A percentile compares a stretch with the other conserved stretches of the same genome.
These are phyloP conservation scores for Pythium plurisporium DNA, from an alignment of 352 stramenopile species.

Conservation along the genomic window DNA sequence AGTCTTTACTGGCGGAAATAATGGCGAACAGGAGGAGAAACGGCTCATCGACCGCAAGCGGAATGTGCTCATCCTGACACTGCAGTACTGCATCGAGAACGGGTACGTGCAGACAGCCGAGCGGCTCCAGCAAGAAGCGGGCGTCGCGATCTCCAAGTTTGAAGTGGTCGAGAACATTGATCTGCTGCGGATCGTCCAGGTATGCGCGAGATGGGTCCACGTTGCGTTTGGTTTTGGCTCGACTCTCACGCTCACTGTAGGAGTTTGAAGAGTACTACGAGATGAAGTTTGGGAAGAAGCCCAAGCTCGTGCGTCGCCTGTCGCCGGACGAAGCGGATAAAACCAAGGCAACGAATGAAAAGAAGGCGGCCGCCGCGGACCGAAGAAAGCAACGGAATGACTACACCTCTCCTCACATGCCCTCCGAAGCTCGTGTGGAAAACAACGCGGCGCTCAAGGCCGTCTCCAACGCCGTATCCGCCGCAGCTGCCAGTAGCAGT, in stretches of 20 bases:
- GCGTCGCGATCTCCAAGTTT: constrained; percentile 83
- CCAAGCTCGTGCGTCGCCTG: constrained; percentile 75
- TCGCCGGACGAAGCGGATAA: constrained; percentile 59
- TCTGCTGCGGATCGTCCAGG: constrained; percentile 77
- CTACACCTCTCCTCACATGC: constrained; percentile 75
- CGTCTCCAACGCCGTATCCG: constrained; percentile 32
- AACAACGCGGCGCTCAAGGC: constrained; percentile 69
- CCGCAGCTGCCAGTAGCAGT: constrained; percentile 2
- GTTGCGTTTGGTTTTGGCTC: no score
- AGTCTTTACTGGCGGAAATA: not conserved
- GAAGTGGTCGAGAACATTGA: constrained; percentile 92
- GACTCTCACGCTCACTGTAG: no score
- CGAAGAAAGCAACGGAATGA: constrained; percentile 66
- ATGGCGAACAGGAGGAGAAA: constrained; percentile 71
- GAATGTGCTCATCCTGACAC: constrained; percentile 82
- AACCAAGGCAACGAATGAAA: constrained; percentile 40
- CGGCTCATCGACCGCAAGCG: constrained; percentile 76
- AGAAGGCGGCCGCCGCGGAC: constrained; percentile 51
- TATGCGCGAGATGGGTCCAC: no score
- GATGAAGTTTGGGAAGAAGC: constrained; percentile 89
- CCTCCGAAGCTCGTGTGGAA: constrained; percentile 68
- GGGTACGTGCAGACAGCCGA: constrained; percentile 85
- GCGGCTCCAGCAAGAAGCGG: constrained; percentile 82
- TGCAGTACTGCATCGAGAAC: constrained; percentile 84
- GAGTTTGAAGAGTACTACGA: constrained; percentile 92